These are phyloP conservation scores for Erysimum cheiranthoides DNA, from an alignment of 345 rosid species.

Conservation along the genomic window DNA sequence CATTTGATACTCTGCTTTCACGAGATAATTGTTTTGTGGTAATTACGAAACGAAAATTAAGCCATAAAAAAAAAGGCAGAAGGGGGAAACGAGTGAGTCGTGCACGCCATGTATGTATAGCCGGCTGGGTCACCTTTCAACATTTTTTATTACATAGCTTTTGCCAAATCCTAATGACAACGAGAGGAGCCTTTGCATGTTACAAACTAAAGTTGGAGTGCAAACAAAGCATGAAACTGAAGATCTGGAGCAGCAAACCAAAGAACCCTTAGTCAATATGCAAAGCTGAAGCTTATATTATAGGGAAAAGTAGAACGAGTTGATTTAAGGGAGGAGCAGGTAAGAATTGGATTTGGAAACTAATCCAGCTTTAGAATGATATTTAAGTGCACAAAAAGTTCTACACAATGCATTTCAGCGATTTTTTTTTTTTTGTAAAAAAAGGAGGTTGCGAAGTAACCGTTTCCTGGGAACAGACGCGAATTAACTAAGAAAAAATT, in stretches of 20 bases:
- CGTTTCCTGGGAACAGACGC: conserved; percentile 11
- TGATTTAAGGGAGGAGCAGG: neutral
- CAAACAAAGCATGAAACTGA: conserved; percentile 3
- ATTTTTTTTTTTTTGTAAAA: neutral
- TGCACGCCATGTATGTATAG: conserved; percentile 38
- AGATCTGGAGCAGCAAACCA: neutral
- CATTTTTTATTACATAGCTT: conserved; percentile 20
- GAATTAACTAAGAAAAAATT: conserved; percentile 11
- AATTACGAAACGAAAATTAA: conserved; percentile 13
- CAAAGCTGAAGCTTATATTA: neutral
- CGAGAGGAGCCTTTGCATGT: conserved; percentile 20
- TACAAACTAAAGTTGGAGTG: conserved; percentile 12
- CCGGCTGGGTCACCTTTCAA: conserved; percentile 18
- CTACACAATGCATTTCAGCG: neutral
- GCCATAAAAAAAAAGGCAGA: neutral
- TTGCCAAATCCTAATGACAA: conserved; percentile 14
- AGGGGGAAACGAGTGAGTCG: conserved; percentile 36
- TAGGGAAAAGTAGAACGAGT: neutral
- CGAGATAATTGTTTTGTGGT: conserved; percentile 10
- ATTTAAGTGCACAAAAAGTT: conserved; percentile 28
- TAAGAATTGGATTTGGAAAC: neutral
- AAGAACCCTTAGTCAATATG: neutral
- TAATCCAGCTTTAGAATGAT: conserved; percentile 18
- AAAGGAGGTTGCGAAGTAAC: neutral
- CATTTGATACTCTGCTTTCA: neutral